Evolutionary conservation across 2,329 filamentous ascomycete genomes (phyloP), one percentile per base, ranked within the genome.

Genomic region (Penicillium hordei): DNA sequence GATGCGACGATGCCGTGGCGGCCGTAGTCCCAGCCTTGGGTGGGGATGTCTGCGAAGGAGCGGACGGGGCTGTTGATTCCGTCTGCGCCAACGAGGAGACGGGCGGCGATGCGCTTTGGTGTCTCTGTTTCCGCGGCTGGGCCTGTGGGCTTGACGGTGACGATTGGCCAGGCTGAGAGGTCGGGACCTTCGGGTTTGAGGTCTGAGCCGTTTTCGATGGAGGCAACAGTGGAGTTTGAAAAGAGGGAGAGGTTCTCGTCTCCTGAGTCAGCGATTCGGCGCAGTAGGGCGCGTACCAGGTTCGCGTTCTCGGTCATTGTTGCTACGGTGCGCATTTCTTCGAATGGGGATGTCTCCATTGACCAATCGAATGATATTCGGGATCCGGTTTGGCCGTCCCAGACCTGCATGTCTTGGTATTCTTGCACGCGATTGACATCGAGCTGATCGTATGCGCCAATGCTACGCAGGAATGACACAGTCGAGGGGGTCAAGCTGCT

Each of bases 231-330:
- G 3, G 89, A 87, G 48, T 86, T 86, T 64, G 93, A 91, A 56
- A 93, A 88, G 10, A 94, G 78, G 5, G 87, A 84, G 17, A 93
- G 82, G 2, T 72, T 74, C 19, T 75, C 73, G 19, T 74, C 77
- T 2, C 86, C 85, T 1, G 95, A 79, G 64, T 89, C 84, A 10
- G 88, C 81, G 36, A 97, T 82, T 15, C 89, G 84, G 54, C 82
- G 82, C 50, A 97, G 76, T 8, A 99, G 81, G 0, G 86, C 91
- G 0, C 88, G 88, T 2, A 91, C 92, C 34, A 97, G 82, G 72
- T 99, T 97, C 33, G 89, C 75, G 74, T 97, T 99, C 80, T 99
- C 95, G 42, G 88, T 90, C 93, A 99, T 99, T 72, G 94, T 96
- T 10, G 94, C 94, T 65, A 99, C 91, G 1, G 86, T 89, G 60